Conservation (phyloP, 2,329 filamentous ascomycete genomes). For the Aspergillus tamarii region DNA sequence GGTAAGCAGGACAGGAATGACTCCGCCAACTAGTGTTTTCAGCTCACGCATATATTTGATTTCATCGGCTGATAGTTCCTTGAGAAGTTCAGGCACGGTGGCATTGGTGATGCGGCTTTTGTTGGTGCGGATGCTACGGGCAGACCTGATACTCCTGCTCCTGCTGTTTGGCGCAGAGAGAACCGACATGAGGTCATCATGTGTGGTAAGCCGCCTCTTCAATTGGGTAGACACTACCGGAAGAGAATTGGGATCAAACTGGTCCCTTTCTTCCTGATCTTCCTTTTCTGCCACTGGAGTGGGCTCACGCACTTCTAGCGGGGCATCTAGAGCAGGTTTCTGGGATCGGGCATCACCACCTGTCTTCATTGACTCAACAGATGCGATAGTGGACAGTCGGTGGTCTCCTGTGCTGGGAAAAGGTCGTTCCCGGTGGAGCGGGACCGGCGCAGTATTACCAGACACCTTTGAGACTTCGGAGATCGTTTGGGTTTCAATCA, state of each 20-base stretch:
- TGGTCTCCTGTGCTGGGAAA: conserved; percentile 58
- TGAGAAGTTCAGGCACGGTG: conserved; percentile 74
- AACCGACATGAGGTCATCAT: conserved; percentile 92
- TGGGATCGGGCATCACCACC: conserved; percentile 24
- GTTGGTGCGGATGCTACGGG: conserved; percentile 75
- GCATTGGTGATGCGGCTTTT: conserved; percentile 68
- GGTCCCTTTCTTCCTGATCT: conserved; percentile 49
- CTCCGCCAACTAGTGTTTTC: conserved; percentile 89
- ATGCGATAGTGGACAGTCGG: conserved; percentile 61
- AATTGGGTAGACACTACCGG: conserved; percentile 54
- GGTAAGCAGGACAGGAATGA: conserved; percentile 87
- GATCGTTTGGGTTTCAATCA: conserved; percentile 31
- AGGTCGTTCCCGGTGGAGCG: conserved; percentile 46
- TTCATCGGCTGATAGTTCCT: conserved; percentile 82
- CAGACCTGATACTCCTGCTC: conserved; percentile 72
- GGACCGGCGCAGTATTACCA: conserved; percentile 41
- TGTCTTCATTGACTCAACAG: conserved; percentile 56
- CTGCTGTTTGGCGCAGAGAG: conserved; percentile 69
- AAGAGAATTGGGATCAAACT: conserved; percentile 48
- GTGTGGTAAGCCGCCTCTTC: conserved; percentile 80
- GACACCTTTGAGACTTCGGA: conserved; percentile 45
- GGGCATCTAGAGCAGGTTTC: conserved; percentile 20
- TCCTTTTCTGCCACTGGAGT: conserved; percentile 21
- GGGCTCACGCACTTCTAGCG: conserved; percentile 28
- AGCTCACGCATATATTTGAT: conserved; percentile 86